Evolutionary conservation across 2,329 filamentous ascomycete genomes (phyloP).

Genomic region (Botrytis tulipae): DNA sequence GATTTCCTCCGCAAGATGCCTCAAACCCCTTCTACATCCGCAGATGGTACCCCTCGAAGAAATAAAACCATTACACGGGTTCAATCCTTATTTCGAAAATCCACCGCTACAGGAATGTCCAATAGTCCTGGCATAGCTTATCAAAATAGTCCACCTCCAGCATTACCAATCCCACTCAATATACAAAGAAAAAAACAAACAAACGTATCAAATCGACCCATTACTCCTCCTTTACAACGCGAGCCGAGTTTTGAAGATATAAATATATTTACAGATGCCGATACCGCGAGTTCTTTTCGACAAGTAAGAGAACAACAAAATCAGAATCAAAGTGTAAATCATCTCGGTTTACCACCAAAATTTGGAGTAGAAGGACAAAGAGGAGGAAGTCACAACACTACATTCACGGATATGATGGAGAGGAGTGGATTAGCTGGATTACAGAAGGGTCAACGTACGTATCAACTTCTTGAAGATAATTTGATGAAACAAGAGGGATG

Average conservation of each 20-base stretch:
- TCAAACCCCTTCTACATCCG: conserved; percentile 28
- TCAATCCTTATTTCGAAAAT: conserved; percentile 34
- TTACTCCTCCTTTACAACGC: conserved; percentile 42
- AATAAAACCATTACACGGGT: conserved; percentile 29
- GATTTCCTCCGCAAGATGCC: conserved; percentile 51
- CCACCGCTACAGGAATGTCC: conserved; percentile 11
- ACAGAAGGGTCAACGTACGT: conserved; percentile 37
- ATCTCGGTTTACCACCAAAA: not conserved
- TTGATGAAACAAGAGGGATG: not conserved
- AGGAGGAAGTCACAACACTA: conserved; percentile 39
- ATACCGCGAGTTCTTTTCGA: conserved; percentile 40
- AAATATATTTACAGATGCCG: conserved; percentile 52
- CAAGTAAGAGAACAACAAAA: conserved; percentile 17
- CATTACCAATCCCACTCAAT: conserved; percentile 30
- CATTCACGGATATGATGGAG: conserved; percentile 55
- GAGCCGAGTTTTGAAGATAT: conserved; percentile 51
- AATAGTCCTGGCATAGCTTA: not conserved
- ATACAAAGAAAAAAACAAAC: conserved; percentile 21
- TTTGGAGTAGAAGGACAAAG: not conserved
- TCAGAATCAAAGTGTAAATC: not conserved
- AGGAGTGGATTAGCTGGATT: conserved; percentile 43
- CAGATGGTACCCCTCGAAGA: conserved; percentile 15
- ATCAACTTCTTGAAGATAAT: conserved; percentile 11
- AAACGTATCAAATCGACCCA: conserved; percentile 21
- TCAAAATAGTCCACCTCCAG: conserved; percentile 10